Base-by-base conservation (phyloP, 208 protist species). In the Leishmania mexicana region DNA sequence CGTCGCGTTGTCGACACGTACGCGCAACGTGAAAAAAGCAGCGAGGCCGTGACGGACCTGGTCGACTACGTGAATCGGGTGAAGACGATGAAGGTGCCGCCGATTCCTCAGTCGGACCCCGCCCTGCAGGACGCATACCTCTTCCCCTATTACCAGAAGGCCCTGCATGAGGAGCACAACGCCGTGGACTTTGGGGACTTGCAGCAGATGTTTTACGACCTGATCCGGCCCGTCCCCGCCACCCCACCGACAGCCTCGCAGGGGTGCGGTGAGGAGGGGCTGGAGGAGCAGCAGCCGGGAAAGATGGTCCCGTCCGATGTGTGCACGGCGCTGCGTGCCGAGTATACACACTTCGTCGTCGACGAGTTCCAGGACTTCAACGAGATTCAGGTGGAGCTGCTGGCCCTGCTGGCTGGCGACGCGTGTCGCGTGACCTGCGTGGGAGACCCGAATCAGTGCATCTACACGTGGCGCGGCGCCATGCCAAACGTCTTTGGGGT, bases 291-390 rank as follows among this genome's bases (percentile, higher is more conserved):
- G n/a, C 42, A 19, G 8, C 15, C 28, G 35, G 42, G 57, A 15
- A n/a, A 40, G 40, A 38, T 76, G 24, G 62, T 82, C 5, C 77
- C 87, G 2, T 92, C 92, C 11, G 68, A 73, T 28, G 76, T 86
- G 10, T 93, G 91, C 38, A 6, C 62, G 5, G 79, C 77, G 40
- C 79, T 96, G 6, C 93, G 85, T 13, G 49, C 75, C 3, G 83
- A 87, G 42, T 96, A 89, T 86, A 96, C 93, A 3, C 95, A 98
- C 87, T 91, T 96, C 64, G 86, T 98, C 38, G 93, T 98, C 28
- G 95, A 98, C 77, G 95, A 98, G 85, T 96, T 98, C 64, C 95
- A 98, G 76, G 95, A 98, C 79, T 85, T 98, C 53, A 96, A 96
- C 85, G 92, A 96, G 72, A 87, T 98, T 28, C 95, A 98, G 84